Base-by-base conservation (phyloP, 805 yeast genomes). In the Yamadazyma phyllophila region DNA sequence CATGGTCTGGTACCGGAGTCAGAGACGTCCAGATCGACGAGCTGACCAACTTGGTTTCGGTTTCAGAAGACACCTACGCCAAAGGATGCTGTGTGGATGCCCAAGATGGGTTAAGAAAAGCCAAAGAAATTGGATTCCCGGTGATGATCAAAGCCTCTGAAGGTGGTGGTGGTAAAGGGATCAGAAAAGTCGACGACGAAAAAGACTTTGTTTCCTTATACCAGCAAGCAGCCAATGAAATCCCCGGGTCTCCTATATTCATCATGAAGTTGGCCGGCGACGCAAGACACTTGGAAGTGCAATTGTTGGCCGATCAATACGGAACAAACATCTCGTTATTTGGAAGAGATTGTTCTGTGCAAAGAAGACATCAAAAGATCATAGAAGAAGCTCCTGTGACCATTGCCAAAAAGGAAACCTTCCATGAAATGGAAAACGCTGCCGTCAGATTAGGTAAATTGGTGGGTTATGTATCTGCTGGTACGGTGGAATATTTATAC, bases 151-250 rank as follows among this genome's bases (percentile, higher is more conserved):
- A 94, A 71, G 99, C 99, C 41, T 90, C 97, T 48, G 99, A 94
- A 82, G 99, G 99, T 77, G 99, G 99, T 71, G 99, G 99, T 74
- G 99, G 99, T 77, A 94, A 94, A 73, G 99, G 99, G 80, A 94
- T 94, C 67, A 85, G 99, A 76, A 90, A 90, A 71, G 98, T 90
- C 53, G 96, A 88, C 46, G 65, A 76, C 52, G 96, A 86, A 66
- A 83, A 81, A 52, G 87, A 90, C 59, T 94, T 94, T 55, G 60
- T 76, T 35, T 52, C 88, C 24, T 70, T 87, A 52, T 94, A 92
- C 65, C 82, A 83, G 56, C 99, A 94, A 74, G 99, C 97, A 38
- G 88, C 96, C 43, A 87, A 87, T 58, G 99, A 94, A 74, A 92
- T 94, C 44, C 99, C 99, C 24, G 99, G 99, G 52, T 94, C 98